Percentiles rank a stretch among this genome's conserved stretches.
Evolutionary conservation across 257 asterid genomes (phyloP).

Genomic region (Nicotiana attenuata): DNA sequence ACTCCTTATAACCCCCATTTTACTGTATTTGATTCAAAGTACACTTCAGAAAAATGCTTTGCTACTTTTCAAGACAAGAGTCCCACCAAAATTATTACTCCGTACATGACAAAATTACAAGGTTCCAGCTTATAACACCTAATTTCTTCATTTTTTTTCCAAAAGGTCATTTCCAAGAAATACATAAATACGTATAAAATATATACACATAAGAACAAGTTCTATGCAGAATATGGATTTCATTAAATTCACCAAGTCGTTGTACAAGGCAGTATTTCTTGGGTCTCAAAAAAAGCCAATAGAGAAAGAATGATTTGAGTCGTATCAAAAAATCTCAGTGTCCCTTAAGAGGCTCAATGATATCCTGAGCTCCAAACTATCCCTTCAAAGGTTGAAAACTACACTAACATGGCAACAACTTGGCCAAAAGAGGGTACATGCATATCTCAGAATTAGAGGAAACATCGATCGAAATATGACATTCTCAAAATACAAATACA

Average conservation of each 20-base stretch:
- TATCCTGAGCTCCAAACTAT: background rate
- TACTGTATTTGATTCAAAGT: background rate
- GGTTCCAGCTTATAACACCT: background rate
- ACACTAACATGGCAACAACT: background rate
- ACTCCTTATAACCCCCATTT: background rate
- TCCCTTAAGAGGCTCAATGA: background rate
- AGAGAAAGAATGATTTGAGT: background rate
- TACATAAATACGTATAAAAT: background rate
- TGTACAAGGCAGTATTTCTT: background rate
- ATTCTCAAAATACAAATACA: background rate
- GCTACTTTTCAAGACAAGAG: background rate
- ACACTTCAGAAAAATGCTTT: background rate
- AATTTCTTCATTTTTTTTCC: background rate
- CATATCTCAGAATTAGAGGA: background rate
- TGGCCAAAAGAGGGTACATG: background rate
- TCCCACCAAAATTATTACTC: background rate
- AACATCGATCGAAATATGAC: background rate
- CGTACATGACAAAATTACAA: background rate
- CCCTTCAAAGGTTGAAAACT: background rate
- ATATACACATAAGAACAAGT: background rate
- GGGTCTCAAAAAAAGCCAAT: background rate
- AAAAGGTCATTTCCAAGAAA: background rate
- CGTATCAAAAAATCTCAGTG: background rate
- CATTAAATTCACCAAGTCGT: background rate
- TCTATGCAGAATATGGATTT: background rate